Conservation (phyloP, 176 grass and related monocot species). For the Echinochloa phyllopogon region DNA sequence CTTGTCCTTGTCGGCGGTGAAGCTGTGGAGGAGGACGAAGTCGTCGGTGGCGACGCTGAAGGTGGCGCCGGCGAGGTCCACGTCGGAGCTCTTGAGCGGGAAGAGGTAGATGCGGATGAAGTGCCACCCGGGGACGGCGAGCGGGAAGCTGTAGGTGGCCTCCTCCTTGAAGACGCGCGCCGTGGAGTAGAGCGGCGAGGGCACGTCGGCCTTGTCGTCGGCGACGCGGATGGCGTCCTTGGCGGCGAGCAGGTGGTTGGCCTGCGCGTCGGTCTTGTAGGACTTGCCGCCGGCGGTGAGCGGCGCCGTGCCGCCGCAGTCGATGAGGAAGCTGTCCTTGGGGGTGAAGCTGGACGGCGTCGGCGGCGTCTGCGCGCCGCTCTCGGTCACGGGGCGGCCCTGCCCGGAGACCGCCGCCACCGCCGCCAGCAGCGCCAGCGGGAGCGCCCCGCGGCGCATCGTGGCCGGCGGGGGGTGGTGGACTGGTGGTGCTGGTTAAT, state of each 20-base stretch:
- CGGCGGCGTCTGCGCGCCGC: slow-evolving; percentile 16
- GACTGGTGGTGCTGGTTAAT: too few species aligned
- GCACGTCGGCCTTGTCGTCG: slow-evolving; percentile 43
- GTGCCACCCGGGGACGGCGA: slow-evolving; percentile 69
- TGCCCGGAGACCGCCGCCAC: slow-evolving; percentile 27
- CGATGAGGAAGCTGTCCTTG: slow-evolving; percentile 75
- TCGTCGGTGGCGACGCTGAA: slow-evolving; percentile 70
- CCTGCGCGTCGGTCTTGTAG: slow-evolving; percentile 76
- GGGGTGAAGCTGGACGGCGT: slow-evolving; percentile 58
- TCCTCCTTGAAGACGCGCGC: slow-evolving; percentile 74
- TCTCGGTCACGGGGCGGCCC: slow-evolving; percentile 36
- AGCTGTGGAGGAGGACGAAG: slow-evolving; percentile 85
- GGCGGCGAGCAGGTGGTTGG: slow-evolving; percentile 65
- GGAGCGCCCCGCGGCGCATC: slow-evolving; percentile 42
- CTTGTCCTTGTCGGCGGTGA: slow-evolving; percentile 59
- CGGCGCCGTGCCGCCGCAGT: slow-evolving; percentile 59
- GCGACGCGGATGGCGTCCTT: slow-evolving; percentile 61
- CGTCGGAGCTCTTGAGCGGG: slow-evolving; percentile 62
- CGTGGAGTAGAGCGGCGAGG: slow-evolving; percentile 63
- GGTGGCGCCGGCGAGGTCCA: slow-evolving; percentile 59
- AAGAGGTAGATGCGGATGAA: slow-evolving; percentile 83
- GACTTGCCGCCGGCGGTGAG: slow-evolving; percentile 52
- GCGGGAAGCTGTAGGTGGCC: slow-evolving; percentile 79
- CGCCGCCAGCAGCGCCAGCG: slow-evolving; percentile 38
- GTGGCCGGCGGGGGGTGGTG: not conserved